These are phyloP conservation scores for Zoysia matrella DNA, from an alignment of 202 grass and related monocot genomes.

Conservation along the genomic window DNA sequence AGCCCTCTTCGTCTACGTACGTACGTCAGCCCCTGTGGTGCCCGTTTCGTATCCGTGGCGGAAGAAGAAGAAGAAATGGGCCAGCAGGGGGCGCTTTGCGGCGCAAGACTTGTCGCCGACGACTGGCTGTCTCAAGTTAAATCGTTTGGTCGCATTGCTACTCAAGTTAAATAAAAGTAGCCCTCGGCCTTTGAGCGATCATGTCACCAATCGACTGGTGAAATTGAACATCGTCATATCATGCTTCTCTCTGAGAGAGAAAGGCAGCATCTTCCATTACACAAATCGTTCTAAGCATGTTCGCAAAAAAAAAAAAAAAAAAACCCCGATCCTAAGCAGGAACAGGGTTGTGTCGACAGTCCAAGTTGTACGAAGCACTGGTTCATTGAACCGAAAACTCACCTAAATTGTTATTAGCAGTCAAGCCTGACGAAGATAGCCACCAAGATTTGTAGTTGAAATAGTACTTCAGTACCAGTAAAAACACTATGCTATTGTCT, in stretches of 20 bases:
- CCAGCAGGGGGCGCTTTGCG: neutral
- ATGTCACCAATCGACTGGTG: constrained; percentile 31
- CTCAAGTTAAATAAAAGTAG: neutral
- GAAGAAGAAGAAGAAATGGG: neutral
- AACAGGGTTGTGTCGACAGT: constrained; percentile 27
- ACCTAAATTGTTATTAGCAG: neutral
- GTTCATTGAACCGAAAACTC: constrained; percentile 6
- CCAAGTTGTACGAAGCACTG: neutral
- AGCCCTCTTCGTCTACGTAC: constrained; percentile 18
- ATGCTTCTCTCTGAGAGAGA: constrained; percentile 31
- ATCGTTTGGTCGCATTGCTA: constrained; percentile 25
- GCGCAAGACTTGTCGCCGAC: constrained; percentile 32
- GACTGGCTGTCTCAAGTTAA: neutral
- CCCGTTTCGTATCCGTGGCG: constrained; percentile 3
- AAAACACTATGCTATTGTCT: no score
- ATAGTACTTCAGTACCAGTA: neutral
- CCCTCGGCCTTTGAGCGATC: constrained; percentile 23
- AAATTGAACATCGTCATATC: constrained; percentile 36
- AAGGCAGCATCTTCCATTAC: constrained; percentile 28
- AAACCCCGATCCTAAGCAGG: no score
- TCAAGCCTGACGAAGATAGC: neutral
- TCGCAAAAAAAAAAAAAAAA: no score
- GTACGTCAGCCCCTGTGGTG: constrained; percentile 14
- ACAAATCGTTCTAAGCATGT: neutral
- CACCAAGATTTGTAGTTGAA: neutral